phyloP scores from a whole-genome alignment of 2,329 filamentous ascomycete genomes.

The Sclerotinia spermophila region DNA sequence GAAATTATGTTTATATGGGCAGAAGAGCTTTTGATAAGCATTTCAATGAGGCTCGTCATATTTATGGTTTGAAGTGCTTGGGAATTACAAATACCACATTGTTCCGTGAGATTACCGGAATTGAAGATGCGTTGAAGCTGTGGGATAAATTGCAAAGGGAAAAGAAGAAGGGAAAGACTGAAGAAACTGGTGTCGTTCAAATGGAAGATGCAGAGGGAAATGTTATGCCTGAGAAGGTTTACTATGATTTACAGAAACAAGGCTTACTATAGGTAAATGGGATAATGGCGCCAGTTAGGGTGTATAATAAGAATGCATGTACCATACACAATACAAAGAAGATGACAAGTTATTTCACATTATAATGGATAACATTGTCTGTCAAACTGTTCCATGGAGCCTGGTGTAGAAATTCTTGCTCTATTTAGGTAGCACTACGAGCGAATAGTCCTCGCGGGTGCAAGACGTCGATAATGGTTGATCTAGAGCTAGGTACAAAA shows the following conservation, averaged over 20 bases:
- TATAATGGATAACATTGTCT: not conserved
- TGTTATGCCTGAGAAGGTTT: slow-evolving; percentile 99
- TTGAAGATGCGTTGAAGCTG: slow-evolving; percentile 80
- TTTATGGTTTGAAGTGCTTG: slow-evolving; percentile 89
- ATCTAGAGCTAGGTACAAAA: not conserved
- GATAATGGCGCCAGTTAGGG: not conserved
- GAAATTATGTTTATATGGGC: slow-evolving; percentile 99
- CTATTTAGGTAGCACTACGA: not conserved
- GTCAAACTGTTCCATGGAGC: not conserved
- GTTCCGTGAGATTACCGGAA: slow-evolving; percentile 90
- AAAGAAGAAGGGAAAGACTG: slow-evolving; percentile 70
- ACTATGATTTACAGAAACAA: slow-evolving; percentile 90
- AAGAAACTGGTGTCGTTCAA: slow-evolving; percentile 83
- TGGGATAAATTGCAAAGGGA: slow-evolving; percentile 94
- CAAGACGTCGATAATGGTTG: not conserved
- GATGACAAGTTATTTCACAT: not conserved
- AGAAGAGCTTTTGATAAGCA: slow-evolving; percentile 96
- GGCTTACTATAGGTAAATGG: slow-evolving; percentile 61
- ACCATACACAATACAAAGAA: slow-evolving; percentile 1
- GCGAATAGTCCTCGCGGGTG: not conserved
- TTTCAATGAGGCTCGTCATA: slow-evolving; percentile 89
- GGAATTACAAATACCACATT: slow-evolving; percentile 88
- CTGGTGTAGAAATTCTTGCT: not conserved
- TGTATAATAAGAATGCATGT: slow-evolving; percentile 9
- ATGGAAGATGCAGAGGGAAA: slow-evolving; percentile 99